A percentile compares a stretch with the other conserved stretches of the same genome.
Evolutionary conservation across 768 basidiomycete species (phyloP).

Genomic region (Auriscalpium microsporum): DNA sequence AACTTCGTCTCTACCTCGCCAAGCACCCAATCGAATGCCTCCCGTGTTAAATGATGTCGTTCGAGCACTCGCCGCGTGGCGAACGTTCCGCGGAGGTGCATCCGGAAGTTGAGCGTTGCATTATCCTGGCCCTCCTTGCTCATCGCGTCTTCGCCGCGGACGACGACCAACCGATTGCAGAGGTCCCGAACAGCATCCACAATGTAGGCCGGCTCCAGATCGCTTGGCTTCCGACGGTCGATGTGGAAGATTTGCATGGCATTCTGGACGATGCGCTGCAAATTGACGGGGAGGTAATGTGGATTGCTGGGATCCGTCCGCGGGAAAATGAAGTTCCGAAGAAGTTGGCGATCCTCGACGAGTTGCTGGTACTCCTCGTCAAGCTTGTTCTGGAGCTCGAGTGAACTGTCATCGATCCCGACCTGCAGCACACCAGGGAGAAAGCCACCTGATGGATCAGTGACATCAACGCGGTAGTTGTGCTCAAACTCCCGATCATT

Average conservation of each 20-base stretch:
- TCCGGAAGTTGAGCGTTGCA: conserved; percentile 85
- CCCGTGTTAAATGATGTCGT: conserved; percentile 76
- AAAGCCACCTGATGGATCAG: conserved; percentile 75
- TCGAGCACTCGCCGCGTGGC: conserved; percentile 84
- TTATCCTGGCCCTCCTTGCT: conserved; percentile 77
- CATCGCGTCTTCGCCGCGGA: conserved; percentile 77
- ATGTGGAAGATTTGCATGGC: conserved; percentile 96
- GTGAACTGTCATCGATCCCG: conserved; percentile 77
- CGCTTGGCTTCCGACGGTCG: conserved; percentile 86
- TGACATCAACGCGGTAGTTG: conserved; percentile 92
- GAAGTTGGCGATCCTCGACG: conserved; percentile 60
- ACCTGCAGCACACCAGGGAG: conserved; percentile 73
- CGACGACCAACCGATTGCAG: conserved; percentile 69
- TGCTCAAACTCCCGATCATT: conserved; percentile 80
- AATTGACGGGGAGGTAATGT: conserved; percentile 91
- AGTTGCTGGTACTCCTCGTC: conserved; percentile 71
- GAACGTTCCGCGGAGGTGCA: conserved; percentile 86
- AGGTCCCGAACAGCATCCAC: conserved; percentile 72
- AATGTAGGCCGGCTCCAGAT: conserved; percentile 83
- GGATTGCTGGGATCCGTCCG: conserved; percentile 58
- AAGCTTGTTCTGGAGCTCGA: conserved; percentile 74
- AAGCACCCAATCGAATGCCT: conserved; percentile 97
- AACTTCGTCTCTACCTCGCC: conserved; percentile 94
- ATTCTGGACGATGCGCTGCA: conserved; percentile 92
- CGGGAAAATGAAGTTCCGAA: conserved; percentile 83